Conservation (phyloP, 1,139 yeast species). For the Candida freyschussii region DNA sequence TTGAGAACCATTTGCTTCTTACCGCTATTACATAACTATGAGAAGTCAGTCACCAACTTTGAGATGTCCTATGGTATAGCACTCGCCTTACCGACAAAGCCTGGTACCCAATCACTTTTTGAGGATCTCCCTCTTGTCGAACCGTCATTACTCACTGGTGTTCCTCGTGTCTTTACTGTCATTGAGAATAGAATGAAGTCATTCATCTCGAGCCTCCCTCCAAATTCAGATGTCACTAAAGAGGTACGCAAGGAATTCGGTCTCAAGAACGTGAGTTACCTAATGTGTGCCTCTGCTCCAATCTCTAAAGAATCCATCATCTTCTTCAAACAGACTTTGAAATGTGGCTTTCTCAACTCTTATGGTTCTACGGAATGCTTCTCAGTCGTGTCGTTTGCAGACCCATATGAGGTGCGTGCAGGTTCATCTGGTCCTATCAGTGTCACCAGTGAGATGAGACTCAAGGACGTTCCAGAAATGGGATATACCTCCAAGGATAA, state of each 20-base stretch:
- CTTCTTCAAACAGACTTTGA: constrained; percentile 42
- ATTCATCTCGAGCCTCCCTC: constrained; percentile 11
- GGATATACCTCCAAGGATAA: constrained; percentile 38
- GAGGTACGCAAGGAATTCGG: constrained; percentile 51
- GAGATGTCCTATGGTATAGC: constrained; percentile 26
- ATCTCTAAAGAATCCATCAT: constrained; percentile 40
- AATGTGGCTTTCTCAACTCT: constrained; percentile 44
- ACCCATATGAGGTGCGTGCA: constrained; percentile 31
- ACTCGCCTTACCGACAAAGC: constrained; percentile 30
- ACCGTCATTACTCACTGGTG: constrained; percentile 41
- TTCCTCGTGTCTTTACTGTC: constrained; percentile 48
- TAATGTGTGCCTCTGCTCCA: constrained; percentile 50
- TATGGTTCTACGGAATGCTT: constrained; percentile 50
- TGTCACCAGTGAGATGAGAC: constrained; percentile 38
- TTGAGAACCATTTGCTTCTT: constrained; percentile 30
- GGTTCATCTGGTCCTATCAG: constrained; percentile 47
- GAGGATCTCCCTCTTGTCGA: constrained; percentile 41
- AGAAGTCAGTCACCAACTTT: constrained; percentile 25
- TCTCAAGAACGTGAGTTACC: constrained; percentile 36
- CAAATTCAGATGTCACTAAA: constrained; percentile 25
- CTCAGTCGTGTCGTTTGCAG: constrained; percentile 37
- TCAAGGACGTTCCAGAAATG: constrained; percentile 47
- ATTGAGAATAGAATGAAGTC: constrained; percentile 39
- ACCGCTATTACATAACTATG: constrained; percentile 49
- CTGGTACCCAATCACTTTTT: constrained; percentile 29